Evolutionary conservation across 805 yeast genomes (phyloP), one percentile per base, ranked within the genome.

Genomic region (Wickerhamomyces bovis): DNA sequence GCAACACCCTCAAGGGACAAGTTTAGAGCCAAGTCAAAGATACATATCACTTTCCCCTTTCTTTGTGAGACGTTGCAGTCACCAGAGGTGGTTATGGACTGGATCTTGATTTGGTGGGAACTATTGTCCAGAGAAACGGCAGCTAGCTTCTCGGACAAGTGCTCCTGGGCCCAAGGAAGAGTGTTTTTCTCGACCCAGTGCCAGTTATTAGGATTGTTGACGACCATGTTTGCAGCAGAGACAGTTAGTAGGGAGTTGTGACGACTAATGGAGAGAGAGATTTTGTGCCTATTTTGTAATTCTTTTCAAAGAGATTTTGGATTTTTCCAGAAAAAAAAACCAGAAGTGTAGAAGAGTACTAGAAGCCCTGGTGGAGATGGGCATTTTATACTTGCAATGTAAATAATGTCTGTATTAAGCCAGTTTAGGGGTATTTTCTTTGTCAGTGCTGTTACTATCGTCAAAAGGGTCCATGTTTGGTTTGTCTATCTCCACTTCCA

Each of bases 21-120:
- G 52, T 69, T 71, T 41, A 85, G 62, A 40, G 69, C 68, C 72
- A 85, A 61, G 59, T 86, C 95, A 57, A 77, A 85, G 43, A 85
- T 81, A 59, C 92, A 85, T 56, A 80, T 76, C 22, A 83, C 87
- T 64, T 81, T 83, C 9, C 92, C 92, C 65, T 86, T 86, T 69
- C 95, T 77, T 64, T 86, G 92, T 20, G 88, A 81, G 13, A 86
- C 90, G 57, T 85, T 86, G 56, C 94, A 84, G 62, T 86, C 94
- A 20, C 95, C 95, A 7, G 70, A 64, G 4, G 83, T 67, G 3
- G 69, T 62, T n/a, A 65, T 67, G 2, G 71, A 57, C 18, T 65
- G 65, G 39, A 81, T 56, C 9, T 63, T 52, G 26, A 67, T 62
- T n/a, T 43, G 52, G 28, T 51, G 55, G 8, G 51, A 44, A 23